Conservation (phyloP, 2,329 filamentous ascomycete genomes). For the Karstenula rhodostoma region DNA sequence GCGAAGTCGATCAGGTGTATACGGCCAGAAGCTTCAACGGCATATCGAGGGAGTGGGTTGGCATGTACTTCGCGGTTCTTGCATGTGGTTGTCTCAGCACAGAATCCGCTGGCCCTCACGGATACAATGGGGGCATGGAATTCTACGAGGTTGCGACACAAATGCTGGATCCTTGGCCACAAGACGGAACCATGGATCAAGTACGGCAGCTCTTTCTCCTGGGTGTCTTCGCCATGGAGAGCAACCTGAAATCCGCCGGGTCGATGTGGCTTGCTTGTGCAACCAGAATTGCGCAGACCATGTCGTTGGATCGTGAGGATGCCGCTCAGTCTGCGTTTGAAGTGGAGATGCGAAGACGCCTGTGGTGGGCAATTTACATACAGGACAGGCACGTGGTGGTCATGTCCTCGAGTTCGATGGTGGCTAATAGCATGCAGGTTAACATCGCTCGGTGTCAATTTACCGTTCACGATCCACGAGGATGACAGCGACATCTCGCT, state of each 20-base stretch:
- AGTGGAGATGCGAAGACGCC: conserved; percentile 82
- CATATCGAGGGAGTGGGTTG: conserved; percentile 74
- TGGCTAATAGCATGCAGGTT: conserved; percentile 60
- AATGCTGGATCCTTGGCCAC: conserved; percentile 81
- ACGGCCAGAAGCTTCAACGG: conserved; percentile 67
- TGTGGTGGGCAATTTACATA: conserved; percentile 95
- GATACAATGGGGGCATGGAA: conserved; percentile 65
- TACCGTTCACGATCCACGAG: conserved; percentile 84
- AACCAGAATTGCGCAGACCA: conserved; percentile 80
- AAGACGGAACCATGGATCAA: conserved; percentile 78
- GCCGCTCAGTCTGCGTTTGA: conserved; percentile 78
- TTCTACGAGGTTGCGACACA: conserved; percentile 76
- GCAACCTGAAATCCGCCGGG: conserved; percentile 84
- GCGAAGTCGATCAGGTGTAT: conserved; percentile 80
- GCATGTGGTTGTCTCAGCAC: conserved; percentile 83
- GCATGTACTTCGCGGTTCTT: conserved; percentile 82
- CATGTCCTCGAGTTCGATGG: not conserved
- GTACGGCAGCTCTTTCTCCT: conserved; percentile 76
- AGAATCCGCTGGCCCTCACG: conserved; percentile 62
- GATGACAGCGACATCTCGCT: conserved; percentile 85
- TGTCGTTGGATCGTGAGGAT: conserved; percentile 80
- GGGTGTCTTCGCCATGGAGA: conserved; percentile 82
- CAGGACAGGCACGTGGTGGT: conserved; percentile 72
- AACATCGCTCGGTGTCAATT: conserved; percentile 79
- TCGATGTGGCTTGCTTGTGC: conserved; percentile 87